Conservation (phyloP, 2,329 filamentous ascomycete genomes). For the Lizonia empirigonia region DNA sequence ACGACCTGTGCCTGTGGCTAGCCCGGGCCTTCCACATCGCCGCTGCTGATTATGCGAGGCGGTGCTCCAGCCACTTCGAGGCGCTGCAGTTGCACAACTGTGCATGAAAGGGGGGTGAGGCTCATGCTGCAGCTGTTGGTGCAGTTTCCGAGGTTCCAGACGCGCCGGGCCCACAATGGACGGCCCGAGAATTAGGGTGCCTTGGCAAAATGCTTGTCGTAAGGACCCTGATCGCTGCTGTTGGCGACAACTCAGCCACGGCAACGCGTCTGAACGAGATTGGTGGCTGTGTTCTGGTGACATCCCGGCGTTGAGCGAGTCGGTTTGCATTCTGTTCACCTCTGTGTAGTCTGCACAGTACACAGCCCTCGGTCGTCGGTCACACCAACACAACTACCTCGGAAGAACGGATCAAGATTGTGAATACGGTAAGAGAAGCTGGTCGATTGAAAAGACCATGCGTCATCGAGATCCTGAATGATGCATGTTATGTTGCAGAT, state of each 20-base stretch:
- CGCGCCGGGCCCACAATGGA: slow-evolving; percentile 2
- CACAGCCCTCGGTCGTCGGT: not conserved
- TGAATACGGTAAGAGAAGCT: too few species aligned
- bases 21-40: slow-evolving; percentile 9
- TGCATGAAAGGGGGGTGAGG: slow-evolving; percentile 10
- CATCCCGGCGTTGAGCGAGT: not conserved
- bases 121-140: slow-evolving; percentile 14
- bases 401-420: too few species aligned
- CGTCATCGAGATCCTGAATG: too few species aligned
- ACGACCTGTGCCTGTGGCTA: not conserved
- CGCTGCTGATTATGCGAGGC: slow-evolving; percentile 1
- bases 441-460: too few species aligned
- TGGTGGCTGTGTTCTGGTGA: slow-evolving; percentile 1
- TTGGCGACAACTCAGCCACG: slow-evolving; percentile 8
- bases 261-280: not conserved
- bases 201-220: slow-evolving; percentile 14
- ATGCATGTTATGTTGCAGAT: too few species aligned
- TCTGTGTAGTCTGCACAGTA: not conserved
- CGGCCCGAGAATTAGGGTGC: slow-evolving; percentile 10
- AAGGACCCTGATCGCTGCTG: not conserved
- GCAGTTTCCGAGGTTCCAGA: slow-evolving; percentile 9
- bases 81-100: slow-evolving; percentile 12
- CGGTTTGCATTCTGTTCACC: not conserved
- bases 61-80: slow-evolving; percentile 13
- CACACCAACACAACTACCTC: not conserved